Evolutionary conservation across 306 rosid species (phyloP).

Genomic region (Sphenostylis stenocarpa): DNA sequence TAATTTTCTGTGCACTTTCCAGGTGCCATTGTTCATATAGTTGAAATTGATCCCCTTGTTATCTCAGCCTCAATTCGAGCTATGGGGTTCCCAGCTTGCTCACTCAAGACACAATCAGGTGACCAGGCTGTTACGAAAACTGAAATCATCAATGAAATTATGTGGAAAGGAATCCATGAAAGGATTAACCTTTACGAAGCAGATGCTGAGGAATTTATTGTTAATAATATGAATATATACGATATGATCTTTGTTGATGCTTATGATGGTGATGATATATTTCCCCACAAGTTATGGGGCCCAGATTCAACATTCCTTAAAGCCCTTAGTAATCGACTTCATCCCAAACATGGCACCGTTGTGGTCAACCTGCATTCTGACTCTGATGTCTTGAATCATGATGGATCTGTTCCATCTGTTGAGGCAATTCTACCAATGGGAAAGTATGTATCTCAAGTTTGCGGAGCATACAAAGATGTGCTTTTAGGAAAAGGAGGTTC

Average conservation of each 20-base stretch:
- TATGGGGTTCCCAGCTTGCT: slow-evolving; percentile 92
- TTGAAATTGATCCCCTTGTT: slow-evolving; percentile 91
- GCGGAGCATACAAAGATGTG: slow-evolving; percentile 70
- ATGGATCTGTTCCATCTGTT: slow-evolving; percentile 55
- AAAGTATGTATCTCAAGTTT: slow-evolving; percentile 58
- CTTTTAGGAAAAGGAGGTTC: slow-evolving; percentile 48
- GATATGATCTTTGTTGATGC: slow-evolving; percentile 91
- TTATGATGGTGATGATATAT: slow-evolving; percentile 85
- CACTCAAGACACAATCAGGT: slow-evolving; percentile 65
- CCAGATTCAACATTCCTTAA: slow-evolving; percentile 64
- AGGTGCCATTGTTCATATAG: slow-evolving; percentile 78
- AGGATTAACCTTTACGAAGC: slow-evolving; percentile 73
- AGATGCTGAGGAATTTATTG: slow-evolving; percentile 79
- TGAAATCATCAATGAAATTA: slow-evolving; percentile 45
- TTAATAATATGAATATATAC: slow-evolving; percentile 44
- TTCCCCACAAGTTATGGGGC: slow-evolving; percentile 80
- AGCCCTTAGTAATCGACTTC: slow-evolving; percentile 65
- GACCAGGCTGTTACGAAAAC: slow-evolving; percentile 50
- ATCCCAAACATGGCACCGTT: slow-evolving; percentile 84
- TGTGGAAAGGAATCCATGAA: slow-evolving; percentile 92
- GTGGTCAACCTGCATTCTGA: slow-evolving; percentile 97
- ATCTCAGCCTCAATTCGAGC: slow-evolving; percentile 84
- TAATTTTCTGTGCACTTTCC: slow-evolving; percentile 26
- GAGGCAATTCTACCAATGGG: slow-evolving; percentile 71
- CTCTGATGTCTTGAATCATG: slow-evolving; percentile 49